These are phyloP conservation scores for Rhizoclosmatium sp. DNA, from an alignment of 192 early-diverging fungal species.

Conservation along the genomic window DNA sequence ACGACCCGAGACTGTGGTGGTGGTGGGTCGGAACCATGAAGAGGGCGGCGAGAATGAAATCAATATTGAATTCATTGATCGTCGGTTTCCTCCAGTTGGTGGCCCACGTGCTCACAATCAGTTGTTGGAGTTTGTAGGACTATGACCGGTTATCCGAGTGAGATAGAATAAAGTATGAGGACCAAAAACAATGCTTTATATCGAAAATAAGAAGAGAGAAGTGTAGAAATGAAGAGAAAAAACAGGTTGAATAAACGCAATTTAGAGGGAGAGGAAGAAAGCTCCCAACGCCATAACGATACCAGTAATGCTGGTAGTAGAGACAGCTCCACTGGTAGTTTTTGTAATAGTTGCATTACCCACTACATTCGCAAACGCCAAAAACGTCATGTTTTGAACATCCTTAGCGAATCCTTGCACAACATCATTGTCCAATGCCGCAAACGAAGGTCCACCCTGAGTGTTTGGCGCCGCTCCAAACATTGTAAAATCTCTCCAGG, in stretches of 20 bases:
- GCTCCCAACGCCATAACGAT: not conserved
- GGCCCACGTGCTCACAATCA: slow-evolving; percentile 18
- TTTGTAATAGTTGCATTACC: not conserved
- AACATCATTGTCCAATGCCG: not conserved
- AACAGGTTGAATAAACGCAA: no score
- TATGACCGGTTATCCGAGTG: no score
- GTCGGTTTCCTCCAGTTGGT: not conserved
- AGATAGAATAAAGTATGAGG: no score
- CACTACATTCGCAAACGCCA: slow-evolving; percentile 13
- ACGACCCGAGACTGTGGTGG: slow-evolving; percentile 15
- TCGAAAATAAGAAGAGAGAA: no score
- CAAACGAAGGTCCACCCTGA: no score
- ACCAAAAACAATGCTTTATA: no score
- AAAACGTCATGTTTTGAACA: slow-evolving; percentile 11
- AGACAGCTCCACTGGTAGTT: not conserved
- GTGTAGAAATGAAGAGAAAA: no score
- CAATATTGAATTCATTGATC: slow-evolving; percentile 28
- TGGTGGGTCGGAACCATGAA: not conserved
- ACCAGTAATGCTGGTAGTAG: not conserved
- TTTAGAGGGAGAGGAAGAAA: not conserved
- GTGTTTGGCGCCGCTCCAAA: slow-evolving; percentile 12
- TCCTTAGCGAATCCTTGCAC: not conserved
- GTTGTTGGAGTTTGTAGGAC: slow-evolving; percentile 26
- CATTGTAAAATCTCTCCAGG: slow-evolving; percentile 31
- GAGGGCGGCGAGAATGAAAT: slow-evolving; percentile 3